Base-by-base conservation (phyloP, 108 stramenopile species). In the Skeletonema costatum region DNA sequence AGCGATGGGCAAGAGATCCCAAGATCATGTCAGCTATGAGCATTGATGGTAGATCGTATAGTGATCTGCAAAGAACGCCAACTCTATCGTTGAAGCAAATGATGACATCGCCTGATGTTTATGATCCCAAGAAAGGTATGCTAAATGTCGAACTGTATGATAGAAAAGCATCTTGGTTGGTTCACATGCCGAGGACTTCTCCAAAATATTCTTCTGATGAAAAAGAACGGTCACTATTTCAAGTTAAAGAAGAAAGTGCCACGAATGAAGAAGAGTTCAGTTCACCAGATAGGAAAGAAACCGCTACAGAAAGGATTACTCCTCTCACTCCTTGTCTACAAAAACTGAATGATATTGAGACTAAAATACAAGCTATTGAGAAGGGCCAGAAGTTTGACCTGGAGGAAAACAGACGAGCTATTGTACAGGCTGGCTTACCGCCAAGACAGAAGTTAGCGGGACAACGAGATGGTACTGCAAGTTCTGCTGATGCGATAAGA, bases 1-100 rank as follows among this genome's bases (percentile, higher is more conserved):
- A 90, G 77, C 76, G 83, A 62, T 95, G 94, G 94, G 90, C 77
- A 21, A 85, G 94, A 32, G 84, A 91, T 60, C 83, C 85, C 6
- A 71, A 82, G 2, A 56, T 87, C 17, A 29, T 74, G 21, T 64
- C 76, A 6, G 80, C 78, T 56, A 31, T 89, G 11, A 67, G 65
- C 35, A 66, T 84, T n/a, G 89, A 90, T 62, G 85, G 85, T 17
- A 60, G 80, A 33, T 29, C 74, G 7, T 91, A 90, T 73, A 58
- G 69, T 41, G 88, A 91, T 63, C 75, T 86, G 19, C 86, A 90
- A 69, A 78, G 88, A 71, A 86, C 85, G 19, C 84, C 87, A 5
- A 79, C 82, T 2, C 21, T 72, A 32, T 79, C 78, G 31, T 66
- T 73, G 60, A 70, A 82, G 41, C 75, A 71, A 71, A 76, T 71